Evolutionary conservation across 805 yeast species (phyloP), one percentile per base, ranked within the genome.

Genomic region (Metschnikowia shivogae): DNA sequence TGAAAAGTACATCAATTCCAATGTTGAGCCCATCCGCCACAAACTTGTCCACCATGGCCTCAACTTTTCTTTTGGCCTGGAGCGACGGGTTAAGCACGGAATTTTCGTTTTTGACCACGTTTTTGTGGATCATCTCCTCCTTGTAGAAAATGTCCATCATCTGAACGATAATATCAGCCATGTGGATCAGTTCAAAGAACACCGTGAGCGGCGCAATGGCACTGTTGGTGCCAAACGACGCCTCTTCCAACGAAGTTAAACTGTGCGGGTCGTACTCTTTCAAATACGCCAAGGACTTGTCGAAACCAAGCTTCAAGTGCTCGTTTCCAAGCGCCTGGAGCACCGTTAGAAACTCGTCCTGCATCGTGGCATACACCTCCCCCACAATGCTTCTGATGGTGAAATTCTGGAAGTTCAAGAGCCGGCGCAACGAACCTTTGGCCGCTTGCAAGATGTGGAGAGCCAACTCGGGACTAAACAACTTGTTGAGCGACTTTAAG

Each of bases 1-100:
- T 84, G 64, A 89, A 82, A 32, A 93, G 72, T 8, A 89, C 90
- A 49, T 87, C 95, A 29, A 93, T 89, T 34, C 97, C 96, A n/a
- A 86, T 77, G 56, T 89, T 90, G 27, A 93, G 72, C 0, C 99
- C 99, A 57, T 86, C 86, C 0, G 98, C 99, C 14, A 93, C 97
- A 59, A 77, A 84, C 43, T 81, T 87, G 63, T 93, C 99, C 9
- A 93, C 76, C 65, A 81, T 70, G 6, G 80, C 80, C 58, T 93
- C 99, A 49, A 93, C 78, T 46, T 77, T 77, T 58, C 89, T 86
- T 59, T 93, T 95, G 33, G 82, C 78, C 55, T 84, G 87, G 39
- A 89, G 78, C 6, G 92, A 77, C 6, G 83, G 84, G 48, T 87
- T 82, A 43, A 89, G 72, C 56, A 90, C 87, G 49, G 93, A 95